A percentile compares a stretch with the other conserved stretches of the same genome.
These are phyloP conservation scores for Metahyphopichia silvanorum DNA, from an alignment of 805 yeast species.

Conservation along the genomic window DNA sequence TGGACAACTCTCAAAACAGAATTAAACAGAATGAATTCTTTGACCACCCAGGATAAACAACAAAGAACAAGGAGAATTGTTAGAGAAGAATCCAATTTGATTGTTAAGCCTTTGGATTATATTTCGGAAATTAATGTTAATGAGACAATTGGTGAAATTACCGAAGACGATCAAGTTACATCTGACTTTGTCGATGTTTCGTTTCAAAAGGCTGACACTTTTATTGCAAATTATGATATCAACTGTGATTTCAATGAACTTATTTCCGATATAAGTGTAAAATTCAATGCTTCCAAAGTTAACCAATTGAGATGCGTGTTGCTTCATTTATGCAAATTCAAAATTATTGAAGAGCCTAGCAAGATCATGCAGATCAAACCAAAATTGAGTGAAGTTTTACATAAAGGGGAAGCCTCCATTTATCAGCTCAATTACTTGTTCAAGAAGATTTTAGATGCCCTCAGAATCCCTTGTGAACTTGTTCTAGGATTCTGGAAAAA, in stretches of 20 bases:
- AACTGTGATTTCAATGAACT: constrained; percentile 36
- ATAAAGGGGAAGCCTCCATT: constrained; percentile 53
- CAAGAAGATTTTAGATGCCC: constrained; percentile 63
- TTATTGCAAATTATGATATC: constrained; percentile 26
- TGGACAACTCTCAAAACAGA: constrained; percentile 49
- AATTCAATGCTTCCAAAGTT: constrained; percentile 38
- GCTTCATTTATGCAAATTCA: constrained; percentile 66
- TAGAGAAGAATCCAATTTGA: constrained; percentile 32
- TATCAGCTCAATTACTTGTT: constrained; percentile 77
- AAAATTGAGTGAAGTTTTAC: constrained; percentile 41
- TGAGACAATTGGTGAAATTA: constrained; percentile 23
- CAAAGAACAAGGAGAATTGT: constrained; percentile 60
- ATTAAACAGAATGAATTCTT: constrained; percentile 68
- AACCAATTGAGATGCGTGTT: constrained; percentile 59
- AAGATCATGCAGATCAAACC: constrained; percentile 37
- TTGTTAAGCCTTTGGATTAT: constrained; percentile 41
- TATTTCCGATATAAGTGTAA: constrained; percentile 39
- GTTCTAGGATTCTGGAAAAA: constrained; percentile 81
- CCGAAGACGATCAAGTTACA: constrained; percentile 9
- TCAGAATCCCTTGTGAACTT: constrained; percentile 72
- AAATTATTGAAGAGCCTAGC: constrained; percentile 36
- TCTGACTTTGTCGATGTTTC: constrained; percentile 12
- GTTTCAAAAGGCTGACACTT: constrained; percentile 27
- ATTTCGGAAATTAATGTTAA: constrained; percentile 40
- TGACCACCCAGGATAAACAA: constrained; percentile 66